Conservation (phyloP, 2,329 filamentous ascomycete species). For the Capronia americana region DNA sequence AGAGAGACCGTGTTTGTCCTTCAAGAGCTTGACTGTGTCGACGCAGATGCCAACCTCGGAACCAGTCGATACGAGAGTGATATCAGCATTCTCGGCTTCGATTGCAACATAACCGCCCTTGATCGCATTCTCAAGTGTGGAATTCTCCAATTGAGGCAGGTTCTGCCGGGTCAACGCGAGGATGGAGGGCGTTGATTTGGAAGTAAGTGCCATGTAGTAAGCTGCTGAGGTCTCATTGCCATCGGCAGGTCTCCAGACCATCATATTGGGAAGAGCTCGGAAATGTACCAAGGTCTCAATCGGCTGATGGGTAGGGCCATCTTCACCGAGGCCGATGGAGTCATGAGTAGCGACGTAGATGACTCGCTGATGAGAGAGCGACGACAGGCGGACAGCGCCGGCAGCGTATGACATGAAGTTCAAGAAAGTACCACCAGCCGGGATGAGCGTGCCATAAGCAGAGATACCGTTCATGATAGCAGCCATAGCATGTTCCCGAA, state of each 20-base stretch:
- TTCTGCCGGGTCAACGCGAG: slow-evolving; percentile 96
- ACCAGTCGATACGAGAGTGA: slow-evolving; percentile 93
- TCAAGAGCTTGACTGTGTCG: slow-evolving; percentile 88
- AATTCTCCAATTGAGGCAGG: slow-evolving; percentile 95
- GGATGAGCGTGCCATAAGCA: slow-evolving; percentile 93
- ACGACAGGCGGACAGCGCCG: slow-evolving; percentile 90
- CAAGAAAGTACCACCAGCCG: slow-evolving; percentile 94
- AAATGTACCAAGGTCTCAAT: slow-evolving; percentile 98
- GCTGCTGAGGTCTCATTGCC: slow-evolving; percentile 98
- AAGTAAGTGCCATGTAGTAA: slow-evolving; percentile 93
- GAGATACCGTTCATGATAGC: slow-evolving; percentile 74
- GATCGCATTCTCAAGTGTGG: slow-evolving; percentile 82
- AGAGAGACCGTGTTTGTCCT: slow-evolving; percentile 84
- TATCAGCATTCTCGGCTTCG: slow-evolving; percentile 80
- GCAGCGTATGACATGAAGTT: slow-evolving; percentile 99
- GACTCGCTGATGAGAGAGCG: slow-evolving; percentile 85
- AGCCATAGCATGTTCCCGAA: slow-evolving; percentile 60
- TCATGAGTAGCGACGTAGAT: slow-evolving; percentile 99
- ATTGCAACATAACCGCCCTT: slow-evolving; percentile 95
- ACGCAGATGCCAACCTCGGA: slow-evolving; percentile 95
- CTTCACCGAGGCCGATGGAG: slow-evolving; percentile 98
- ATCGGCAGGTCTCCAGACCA: slow-evolving; percentile 98
- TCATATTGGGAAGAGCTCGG: slow-evolving; percentile 97
- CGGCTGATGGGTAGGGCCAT: slow-evolving; percentile 97
- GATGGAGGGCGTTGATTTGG: slow-evolving; percentile 88